Percentiles rank a stretch among this genome's conserved stretches.
These are phyloP conservation scores for Ascocoryne sarcoides DNA, from an alignment of 2,329 filamentous ascomycete species.

Conservation along the genomic window DNA sequence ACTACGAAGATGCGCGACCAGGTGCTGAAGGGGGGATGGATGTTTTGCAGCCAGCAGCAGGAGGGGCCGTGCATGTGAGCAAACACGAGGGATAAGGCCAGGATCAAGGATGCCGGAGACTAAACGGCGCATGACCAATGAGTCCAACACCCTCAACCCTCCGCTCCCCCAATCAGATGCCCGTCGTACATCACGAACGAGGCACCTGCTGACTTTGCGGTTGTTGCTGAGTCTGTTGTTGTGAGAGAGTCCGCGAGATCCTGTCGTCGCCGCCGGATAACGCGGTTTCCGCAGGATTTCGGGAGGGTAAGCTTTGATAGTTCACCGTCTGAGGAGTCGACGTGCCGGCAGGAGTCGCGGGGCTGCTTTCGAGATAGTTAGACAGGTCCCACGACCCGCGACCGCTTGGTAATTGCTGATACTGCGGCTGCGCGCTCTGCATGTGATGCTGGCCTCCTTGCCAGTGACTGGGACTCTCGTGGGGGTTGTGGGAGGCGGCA, in stretches of 20 bases:
- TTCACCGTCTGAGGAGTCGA: background rate
- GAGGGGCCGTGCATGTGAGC: background rate
- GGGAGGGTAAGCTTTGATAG: background rate
- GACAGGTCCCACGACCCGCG: slow-evolving; percentile 28
- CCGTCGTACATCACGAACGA: background rate
- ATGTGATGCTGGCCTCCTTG: slow-evolving; percentile 23
- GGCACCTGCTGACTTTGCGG: background rate
- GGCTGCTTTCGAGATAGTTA: slow-evolving; percentile 13
- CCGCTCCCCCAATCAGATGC: background rate
- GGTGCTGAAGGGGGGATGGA: background rate
- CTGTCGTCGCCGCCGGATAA: background rate
- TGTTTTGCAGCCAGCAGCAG: background rate
- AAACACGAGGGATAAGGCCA: background rate
- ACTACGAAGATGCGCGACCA: background rate
- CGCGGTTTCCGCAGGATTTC: background rate
- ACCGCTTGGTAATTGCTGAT: slow-evolving; percentile 17
- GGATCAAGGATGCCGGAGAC: background rate
- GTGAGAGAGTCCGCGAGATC: background rate
- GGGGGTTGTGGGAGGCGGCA: slow-evolving; percentile 18
- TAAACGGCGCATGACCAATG: background rate
- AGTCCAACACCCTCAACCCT: background rate
- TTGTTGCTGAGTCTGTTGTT: background rate
- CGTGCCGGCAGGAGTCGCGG: background rate
- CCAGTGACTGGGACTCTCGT: slow-evolving; percentile 23
- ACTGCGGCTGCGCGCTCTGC: slow-evolving; percentile 19